Percentiles rank a stretch among this genome's conserved stretches.
Conservation (phyloP, 192 early-diverging fungal species). For the Podila epigama region DNA sequence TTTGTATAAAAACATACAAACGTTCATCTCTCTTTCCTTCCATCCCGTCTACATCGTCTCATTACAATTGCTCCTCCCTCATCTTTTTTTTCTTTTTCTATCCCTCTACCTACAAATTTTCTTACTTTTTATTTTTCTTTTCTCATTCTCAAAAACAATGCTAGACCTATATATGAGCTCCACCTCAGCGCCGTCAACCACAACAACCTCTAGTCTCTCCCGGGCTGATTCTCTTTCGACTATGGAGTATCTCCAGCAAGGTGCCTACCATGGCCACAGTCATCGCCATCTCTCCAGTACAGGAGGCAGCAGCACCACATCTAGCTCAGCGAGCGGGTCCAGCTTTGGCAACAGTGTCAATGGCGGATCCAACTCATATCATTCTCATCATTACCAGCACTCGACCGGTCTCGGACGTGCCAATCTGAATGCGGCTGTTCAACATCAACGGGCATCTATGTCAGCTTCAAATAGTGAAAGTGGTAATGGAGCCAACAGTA, state of each 20-base stretch:
- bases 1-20: too few species aligned
- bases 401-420: constrained; percentile 27
- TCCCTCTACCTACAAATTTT: background rate
- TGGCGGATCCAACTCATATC: background rate
- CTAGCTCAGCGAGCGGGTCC: constrained; percentile 16
- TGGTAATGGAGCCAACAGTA: background rate
- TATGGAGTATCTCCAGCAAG: constrained; percentile 33
- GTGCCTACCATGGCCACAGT: background rate
- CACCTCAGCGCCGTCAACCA: constrained; percentile 31
- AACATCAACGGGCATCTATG: constrained; percentile 11
- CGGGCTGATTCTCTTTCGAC: constrained; percentile 39
- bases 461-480: background rate
- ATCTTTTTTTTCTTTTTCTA: background rate
- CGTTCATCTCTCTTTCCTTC: too few species aligned
- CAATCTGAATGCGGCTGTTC: constrained; percentile 27
- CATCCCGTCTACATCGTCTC: background rate
- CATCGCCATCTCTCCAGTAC: constrained; percentile 19
- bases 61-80: background rate
- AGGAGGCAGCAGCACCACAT: constrained; percentile 17
- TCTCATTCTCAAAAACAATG: background rate
- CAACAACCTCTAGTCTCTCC: constrained; percentile 38
- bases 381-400: constrained; percentile 11
- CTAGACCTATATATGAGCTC: constrained; percentile 46
- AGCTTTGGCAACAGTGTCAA: constrained; percentile 21
- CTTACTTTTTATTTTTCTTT: background rate